Evolutionary conservation across 768 basidiomycete species (phyloP).

Genomic region (Leccinum variicolor): DNA sequence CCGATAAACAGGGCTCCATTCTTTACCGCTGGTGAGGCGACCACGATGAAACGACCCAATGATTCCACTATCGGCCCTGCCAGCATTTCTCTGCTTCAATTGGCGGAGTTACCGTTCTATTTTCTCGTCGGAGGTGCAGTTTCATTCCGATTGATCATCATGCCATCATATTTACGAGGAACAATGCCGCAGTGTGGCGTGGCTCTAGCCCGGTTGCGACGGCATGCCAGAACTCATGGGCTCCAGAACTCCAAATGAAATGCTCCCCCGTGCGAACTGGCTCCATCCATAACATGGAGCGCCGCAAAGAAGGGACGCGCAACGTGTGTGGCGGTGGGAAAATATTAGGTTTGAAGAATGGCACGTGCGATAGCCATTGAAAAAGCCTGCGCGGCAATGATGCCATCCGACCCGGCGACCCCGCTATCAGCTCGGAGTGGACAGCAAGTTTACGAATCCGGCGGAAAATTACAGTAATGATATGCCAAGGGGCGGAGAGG

Average conservation of each 20-base stretch:
- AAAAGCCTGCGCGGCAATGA: not conserved
- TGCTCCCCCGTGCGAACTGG: not conserved
- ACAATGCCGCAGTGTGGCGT: not conserved
- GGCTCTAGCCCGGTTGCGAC: not conserved
- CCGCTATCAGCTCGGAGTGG: not conserved
- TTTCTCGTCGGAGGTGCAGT: not conserved
- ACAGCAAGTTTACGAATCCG: not conserved
- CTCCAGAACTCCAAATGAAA: not conserved
- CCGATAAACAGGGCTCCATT: not conserved
- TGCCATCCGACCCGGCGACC: not conserved
- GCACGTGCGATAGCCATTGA: not conserved
- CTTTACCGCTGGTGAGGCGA: not conserved
- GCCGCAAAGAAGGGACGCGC: not conserved
- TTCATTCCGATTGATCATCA: not conserved
- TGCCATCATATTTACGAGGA: not conserved
- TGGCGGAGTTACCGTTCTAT: not conserved
- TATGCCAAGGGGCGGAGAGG: not conserved
- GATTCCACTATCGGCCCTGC: not conserved
- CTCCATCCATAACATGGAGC: slow-evolving; percentile 6
- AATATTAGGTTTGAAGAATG: not conserved
- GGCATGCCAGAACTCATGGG: too few species aligned
- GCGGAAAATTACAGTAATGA: not conserved
- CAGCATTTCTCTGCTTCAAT: not conserved
- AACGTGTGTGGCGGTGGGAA: not conserved
- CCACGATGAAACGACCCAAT: not conserved